A percentile compares a stretch with the other conserved stretches of the same genome.
phyloP scores from a whole-genome alignment of 2,329 filamentous ascomycete species.

The Myriosclerotinia scirpicola region DNA sequence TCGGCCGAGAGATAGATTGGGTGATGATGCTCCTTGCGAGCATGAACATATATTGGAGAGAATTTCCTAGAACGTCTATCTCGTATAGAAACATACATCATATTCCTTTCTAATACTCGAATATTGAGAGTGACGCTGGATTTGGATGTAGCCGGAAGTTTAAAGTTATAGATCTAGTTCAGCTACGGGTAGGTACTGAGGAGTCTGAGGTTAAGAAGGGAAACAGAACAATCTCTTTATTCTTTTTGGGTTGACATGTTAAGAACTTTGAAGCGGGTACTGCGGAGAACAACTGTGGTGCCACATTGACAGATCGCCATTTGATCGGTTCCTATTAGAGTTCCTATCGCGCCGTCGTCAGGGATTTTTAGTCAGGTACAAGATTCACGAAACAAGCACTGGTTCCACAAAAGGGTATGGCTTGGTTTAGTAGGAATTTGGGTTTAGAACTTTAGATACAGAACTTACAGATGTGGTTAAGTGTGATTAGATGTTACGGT shows the following conservation, averaged over 20 bases:
- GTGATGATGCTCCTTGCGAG: not conserved
- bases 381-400: constrained; percentile 8
- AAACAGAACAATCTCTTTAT: not conserved
- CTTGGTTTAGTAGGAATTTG: constrained; percentile 9
- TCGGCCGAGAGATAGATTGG: constrained; percentile 9
- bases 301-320: constrained; percentile 18
- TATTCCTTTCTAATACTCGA: not conserved
- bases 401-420: constrained; percentile 21
- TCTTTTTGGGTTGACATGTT: not conserved
- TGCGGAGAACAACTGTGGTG: constrained; percentile 13
- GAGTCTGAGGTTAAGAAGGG: not conserved
- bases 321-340: constrained; percentile 20
- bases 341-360: constrained; percentile 2
- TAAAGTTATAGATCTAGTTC: not conserved
- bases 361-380: constrained; percentile 22
- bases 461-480: not conserved
- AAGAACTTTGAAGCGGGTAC: constrained; percentile 6
- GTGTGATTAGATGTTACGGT: not conserved
- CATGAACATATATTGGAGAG: not conserved
- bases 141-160: too few relatives aligned
- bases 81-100: not conserved
- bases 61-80: too few relatives aligned
- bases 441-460: too few relatives aligned
- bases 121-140: not conserved
- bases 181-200: too few relatives aligned